These are phyloP conservation scores for Francoa sonchifolia DNA, from an alignment of 441 rosid genomes.

Conservation along the genomic window DNA sequence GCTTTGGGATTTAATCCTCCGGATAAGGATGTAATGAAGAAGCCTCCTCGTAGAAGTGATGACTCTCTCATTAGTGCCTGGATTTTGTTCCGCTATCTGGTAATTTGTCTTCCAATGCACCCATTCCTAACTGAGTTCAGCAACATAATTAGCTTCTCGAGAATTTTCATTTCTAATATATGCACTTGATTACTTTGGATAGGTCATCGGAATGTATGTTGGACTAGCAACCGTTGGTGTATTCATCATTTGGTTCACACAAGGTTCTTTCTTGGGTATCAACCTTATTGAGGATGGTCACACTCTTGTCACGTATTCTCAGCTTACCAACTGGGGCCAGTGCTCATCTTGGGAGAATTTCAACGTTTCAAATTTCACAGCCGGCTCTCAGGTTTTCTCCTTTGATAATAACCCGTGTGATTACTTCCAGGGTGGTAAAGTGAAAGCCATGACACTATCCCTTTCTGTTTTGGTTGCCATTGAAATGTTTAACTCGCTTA, in stretches of 20 bases:
- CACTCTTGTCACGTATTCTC: conserved; percentile 59
- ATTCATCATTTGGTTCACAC: conserved; percentile 88
- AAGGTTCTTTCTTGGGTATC: conserved; percentile 51
- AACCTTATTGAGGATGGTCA: conserved; percentile 83
- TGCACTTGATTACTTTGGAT: neutral
- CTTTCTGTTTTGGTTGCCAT: conserved; percentile 35
- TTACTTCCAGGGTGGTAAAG: conserved; percentile 30
- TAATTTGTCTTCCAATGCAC: conserved; percentile 13
- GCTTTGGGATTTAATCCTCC: conserved; percentile 93
- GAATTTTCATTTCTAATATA: neutral
- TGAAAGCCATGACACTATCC: conserved; percentile 34
- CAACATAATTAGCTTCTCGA: neutral
- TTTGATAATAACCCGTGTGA: conserved; percentile 24
- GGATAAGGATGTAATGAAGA: conserved; percentile 75
- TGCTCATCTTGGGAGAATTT: conserved; percentile 65
- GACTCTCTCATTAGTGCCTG: conserved; percentile 74
- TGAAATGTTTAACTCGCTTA: conserved; percentile 39
- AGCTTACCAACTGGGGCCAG: conserved; percentile 73
- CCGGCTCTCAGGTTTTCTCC: conserved; percentile 41
- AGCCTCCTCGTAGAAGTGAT: conserved; percentile 79
- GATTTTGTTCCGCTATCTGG: conserved; percentile 93
- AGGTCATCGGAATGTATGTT: conserved; percentile 86
- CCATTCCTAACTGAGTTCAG: neutral
- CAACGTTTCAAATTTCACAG: conserved; percentile 57
- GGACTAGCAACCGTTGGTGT: conserved; percentile 90